Base-by-base conservation (phyloP, 495 filamentous ascomycete genomes). In the Lasiosphaeria miniovina region DNA sequence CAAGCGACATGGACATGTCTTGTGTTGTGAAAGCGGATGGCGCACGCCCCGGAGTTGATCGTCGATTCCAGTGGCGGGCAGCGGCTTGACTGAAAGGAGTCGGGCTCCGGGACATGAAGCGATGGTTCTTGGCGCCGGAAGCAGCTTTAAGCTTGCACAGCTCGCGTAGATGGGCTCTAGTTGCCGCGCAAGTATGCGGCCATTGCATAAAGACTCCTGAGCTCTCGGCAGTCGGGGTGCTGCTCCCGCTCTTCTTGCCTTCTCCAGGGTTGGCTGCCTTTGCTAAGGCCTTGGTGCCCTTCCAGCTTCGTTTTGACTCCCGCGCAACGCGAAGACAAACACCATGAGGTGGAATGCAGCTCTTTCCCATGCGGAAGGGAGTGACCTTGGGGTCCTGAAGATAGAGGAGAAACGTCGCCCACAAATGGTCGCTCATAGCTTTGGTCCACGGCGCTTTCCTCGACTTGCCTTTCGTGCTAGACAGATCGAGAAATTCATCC, bases 361-460 rank as follows among this genome's bases (percentile, higher is more conserved):
- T 93, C 24, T 93, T 91, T 14, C 92, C 84, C 76, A 90, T 88
- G 65, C 93, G 92, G 75, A 98, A 93, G 0, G 94, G 94, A 2
- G 94, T 98, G 34, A 96, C 88, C 9, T 88, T 91, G 36, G 94
- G 93, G 70, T 98, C 91, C 63, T 92, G 88, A 10, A 97, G 77
- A 68, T 96, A 98, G 9, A 89, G 71, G 63, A 90, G 77, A 68
- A 96, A 98, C 3, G 89, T 92, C 38, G 89, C 86, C 95, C 95
- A 98, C 35, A 98, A 74, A 68, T 98, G 94, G 40, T 87, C 86
- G 72, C 93, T 92, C 90, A 96, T 95, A 17, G 91, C 88, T 49
- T 86, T 82, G 3, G 90, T 95, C 92, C 93, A 98, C 2, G 77
- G 77, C 6, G 76, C 77, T 62, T 75, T 81, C 56, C 77, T 71